Evolutionary conservation across 2,329 filamentous ascomycete genomes (phyloP).

Genomic region (Aspergillus floridensis): DNA sequence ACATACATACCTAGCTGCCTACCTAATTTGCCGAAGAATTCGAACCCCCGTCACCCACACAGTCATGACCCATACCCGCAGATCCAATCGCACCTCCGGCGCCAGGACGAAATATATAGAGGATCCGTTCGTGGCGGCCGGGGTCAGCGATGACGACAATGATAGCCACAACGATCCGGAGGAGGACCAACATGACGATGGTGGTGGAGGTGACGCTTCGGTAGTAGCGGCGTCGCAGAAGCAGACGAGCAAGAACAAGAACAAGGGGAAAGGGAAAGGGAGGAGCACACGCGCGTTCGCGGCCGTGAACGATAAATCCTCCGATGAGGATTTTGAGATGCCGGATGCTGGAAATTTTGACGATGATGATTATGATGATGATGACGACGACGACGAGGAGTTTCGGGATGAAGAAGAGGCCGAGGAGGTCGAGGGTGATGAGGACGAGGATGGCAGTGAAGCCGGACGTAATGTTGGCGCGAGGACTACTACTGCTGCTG

Average conservation of each 20-base stretch:
- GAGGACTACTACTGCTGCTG: background rate
- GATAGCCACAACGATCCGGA: no score
- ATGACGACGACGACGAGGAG: constrained; percentile 15
- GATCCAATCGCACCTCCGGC: constrained; percentile 34
- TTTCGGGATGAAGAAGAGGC: constrained; percentile 18
- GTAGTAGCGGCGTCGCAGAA: background rate
- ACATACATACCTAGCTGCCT: no score
- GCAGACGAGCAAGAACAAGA: background rate
- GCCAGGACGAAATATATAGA: constrained; percentile 33
- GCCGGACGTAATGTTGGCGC: background rate
- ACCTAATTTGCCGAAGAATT: no score
- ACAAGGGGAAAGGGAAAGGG: constrained; percentile 16
- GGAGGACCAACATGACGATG: constrained; percentile 10
- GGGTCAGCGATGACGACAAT: constrained; percentile 27
- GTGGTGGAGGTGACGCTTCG: constrained; percentile 16
- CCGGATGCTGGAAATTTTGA: constrained; percentile 23
- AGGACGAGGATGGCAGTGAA: constrained; percentile 11
- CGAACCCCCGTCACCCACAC: background rate
- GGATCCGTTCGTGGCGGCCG: constrained; percentile 36
- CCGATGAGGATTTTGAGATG: constrained; percentile 37
- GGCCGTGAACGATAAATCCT: constrained; percentile 20
- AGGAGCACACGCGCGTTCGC: constrained; percentile 10
- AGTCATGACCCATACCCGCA: constrained; percentile 31
- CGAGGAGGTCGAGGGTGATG: constrained; percentile 5
- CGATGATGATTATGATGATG: constrained; percentile 14